Base-by-base conservation (phyloP, 371 early-diverging fungal species). In the Apophysomyces ossiformis region DNA sequence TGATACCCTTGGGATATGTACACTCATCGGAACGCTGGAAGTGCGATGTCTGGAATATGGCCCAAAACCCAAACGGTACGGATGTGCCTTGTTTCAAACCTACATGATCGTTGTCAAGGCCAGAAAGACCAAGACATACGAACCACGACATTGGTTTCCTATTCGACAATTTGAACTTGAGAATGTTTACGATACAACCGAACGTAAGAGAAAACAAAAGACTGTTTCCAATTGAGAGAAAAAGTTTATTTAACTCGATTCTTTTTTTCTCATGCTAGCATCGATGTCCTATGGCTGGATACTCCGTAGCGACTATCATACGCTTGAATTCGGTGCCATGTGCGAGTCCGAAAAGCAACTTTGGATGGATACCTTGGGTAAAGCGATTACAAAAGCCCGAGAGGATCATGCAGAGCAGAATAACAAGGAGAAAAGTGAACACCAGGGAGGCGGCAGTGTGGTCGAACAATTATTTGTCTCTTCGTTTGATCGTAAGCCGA, bases 131-230 rank as follows among this genome's bases (percentile, higher is more conserved):
- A 79, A 76, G 9, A 65, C 66, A 13, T 87, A 84, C 61, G 84
- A 86, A 54, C 81, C 85, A 0, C 77, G 78, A 15, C 77, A 84
- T 44, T 87, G 86, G 85, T 76, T 87, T 41, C 86, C 87, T 6
- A 64, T 87, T 15, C 75, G 86, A 0, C 73, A 77, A 13, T 85
- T 85, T 71, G 81, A 79, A 1, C 59, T 83, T 12, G 70, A 71
- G 13, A 68, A 78, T 57, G 35, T 75, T 21, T 64, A 69, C 12
- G 45, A 44, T 6, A 18, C 35, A 16, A 39, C 21, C 11, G 26
- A 63, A 36, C 47, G 57, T 46, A 50, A 47, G 50, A 5, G 6
- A 8, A n/a, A 50, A 47, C 9, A 21, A 18, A 50, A 21, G 54
- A 18, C 37, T 5, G 12, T 16, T 1, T 45, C 45, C 15, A 1